Evolutionary conservation across 345 rosid species (phyloP), one percentile per base, ranked within the genome.

Genomic region (Moringa oleifera): DNA sequence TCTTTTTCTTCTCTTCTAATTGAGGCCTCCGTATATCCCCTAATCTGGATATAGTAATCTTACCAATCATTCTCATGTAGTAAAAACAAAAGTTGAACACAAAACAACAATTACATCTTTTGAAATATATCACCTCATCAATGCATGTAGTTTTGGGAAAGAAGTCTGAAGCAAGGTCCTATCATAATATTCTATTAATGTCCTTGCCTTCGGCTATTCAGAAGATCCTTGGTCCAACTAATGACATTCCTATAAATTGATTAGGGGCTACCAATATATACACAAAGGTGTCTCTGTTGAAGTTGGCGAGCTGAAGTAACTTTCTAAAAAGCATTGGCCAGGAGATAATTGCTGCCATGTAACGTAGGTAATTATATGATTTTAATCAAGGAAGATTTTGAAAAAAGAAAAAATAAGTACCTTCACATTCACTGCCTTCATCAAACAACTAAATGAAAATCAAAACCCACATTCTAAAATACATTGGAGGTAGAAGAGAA

Each of bases 1-100:
- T n/a, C 67, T 50, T 70, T 72, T 62, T 67, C 75, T 47, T 59
- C 71, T 55, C 1, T 69, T 37, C 24, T 67, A 54, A 22, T 67
- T 55, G 21, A 65, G 46, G 68, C 75, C 61, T 61, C 70, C 6
- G 22, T 13, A 20, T 20, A 45, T 23, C 59, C 67, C 41, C 60
- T 55, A 46, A 63, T 24, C 83, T 83, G 70, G 23, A 62, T 23
- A 67, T 23, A 36, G 63, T 24, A 28, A 68, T 37, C 20, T 61
- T 18, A 47, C n/a, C 53, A 59, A 70, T 36, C 53, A 59, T 20
- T 53, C 57, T 65, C 52, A 60, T 18, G 59, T 20, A 25, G 8
- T 17, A 46, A 58, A 51, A 73, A 64, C 11, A 41, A 46, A 18
- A 31, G 51, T 33, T 41, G 17, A 15, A 51, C 47, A 59, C 46